phyloP scores from a whole-genome alignment of 768 basidiomycete genomes.

The Melanogaster broomeanus region DNA sequence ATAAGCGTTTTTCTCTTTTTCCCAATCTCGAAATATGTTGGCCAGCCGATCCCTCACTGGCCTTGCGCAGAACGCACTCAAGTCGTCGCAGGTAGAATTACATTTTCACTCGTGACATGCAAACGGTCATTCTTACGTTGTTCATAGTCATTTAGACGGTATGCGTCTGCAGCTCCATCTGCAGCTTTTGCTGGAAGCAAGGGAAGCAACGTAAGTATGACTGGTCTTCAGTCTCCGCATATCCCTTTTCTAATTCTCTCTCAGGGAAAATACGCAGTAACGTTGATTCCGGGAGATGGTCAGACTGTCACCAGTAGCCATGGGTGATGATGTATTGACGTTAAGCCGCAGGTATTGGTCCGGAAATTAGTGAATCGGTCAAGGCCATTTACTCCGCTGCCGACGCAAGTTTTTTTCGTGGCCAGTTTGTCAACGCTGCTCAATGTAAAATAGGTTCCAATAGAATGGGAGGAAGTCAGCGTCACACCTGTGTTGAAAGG shows the following conservation, averaged over 20 bases:
- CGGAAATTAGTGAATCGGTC: constrained; percentile 96
- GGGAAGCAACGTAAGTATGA: constrained; percentile 70
- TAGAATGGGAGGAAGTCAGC: constrained; percentile 98
- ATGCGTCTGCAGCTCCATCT: constrained; percentile 75
- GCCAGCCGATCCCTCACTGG: constrained; percentile 56
- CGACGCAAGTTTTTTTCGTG: constrained; percentile 49
- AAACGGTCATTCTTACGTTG: constrained; percentile 14
- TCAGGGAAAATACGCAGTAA: constrained; percentile 96
- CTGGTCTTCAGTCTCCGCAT: background rate
- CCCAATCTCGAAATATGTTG: constrained; percentile 50
- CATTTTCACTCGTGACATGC: background rate
- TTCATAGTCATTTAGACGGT: constrained; percentile 54
- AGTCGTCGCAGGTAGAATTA: constrained; percentile 47
- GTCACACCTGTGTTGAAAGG: constrained; percentile 92
- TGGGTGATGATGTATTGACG: constrained; percentile 13
- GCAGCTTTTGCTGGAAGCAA: constrained; percentile 91
- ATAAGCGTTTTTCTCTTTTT: constrained; percentile 19
- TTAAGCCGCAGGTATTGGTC: constrained; percentile 80
- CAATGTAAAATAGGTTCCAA: constrained; percentile 73
- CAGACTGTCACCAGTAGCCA: constrained; percentile 16
- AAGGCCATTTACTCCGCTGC: constrained; percentile 92
- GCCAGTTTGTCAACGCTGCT: constrained; percentile 7
- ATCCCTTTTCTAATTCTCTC: constrained; percentile 6
- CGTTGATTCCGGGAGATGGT: constrained; percentile 97
- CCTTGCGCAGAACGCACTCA: constrained; percentile 54